These are phyloP conservation scores for Penicillium janthinellum DNA, from an alignment of 2,329 filamentous ascomycete species.

Conservation along the genomic window DNA sequence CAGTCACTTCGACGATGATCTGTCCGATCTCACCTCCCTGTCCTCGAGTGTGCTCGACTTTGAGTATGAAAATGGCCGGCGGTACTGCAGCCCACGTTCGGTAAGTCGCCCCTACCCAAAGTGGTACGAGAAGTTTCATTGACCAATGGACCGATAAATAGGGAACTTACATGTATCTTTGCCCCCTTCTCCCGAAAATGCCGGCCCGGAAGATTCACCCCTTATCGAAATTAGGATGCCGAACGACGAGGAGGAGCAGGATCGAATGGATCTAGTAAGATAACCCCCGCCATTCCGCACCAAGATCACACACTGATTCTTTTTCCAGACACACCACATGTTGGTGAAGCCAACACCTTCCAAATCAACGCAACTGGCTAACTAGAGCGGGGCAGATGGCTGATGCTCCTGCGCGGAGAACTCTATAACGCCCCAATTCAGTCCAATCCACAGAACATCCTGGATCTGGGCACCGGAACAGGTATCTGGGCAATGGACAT, in stretches of 20 bases:
- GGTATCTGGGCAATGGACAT: constrained; percentile 49
- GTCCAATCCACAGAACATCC: constrained; percentile 29
- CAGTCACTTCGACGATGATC: constrained; percentile 13
- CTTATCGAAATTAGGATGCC: constrained; percentile 25
- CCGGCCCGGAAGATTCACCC: constrained; percentile 4
- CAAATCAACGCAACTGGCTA: constrained; percentile 18
- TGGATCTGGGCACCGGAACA: constrained; percentile 48
- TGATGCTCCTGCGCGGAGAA: constrained; percentile 26
- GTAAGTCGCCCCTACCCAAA: constrained; percentile 18
- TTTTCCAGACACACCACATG: constrained; percentile 23
- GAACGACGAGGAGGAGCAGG: constrained; percentile 39
- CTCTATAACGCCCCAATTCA: constrained; percentile 29
- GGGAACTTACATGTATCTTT: constrained; percentile 20
- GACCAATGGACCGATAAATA: not conserved
- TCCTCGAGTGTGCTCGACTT: constrained; percentile 36
- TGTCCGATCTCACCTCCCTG: constrained; percentile 23
- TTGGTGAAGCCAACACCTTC: constrained; percentile 6
- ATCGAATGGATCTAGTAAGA: constrained; percentile 33
- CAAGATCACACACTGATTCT: constrained; percentile 4
- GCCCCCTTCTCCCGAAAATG: not conserved
- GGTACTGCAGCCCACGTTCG: constrained; percentile 35
- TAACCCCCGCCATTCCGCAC: not conserved
- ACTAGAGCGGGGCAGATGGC: constrained; percentile 22
- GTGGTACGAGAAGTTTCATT: not conserved
- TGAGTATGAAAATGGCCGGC: constrained; percentile 44